A percentile compares a stretch with the other conserved stretches of the same genome.
phyloP scores from a whole-genome alignment of 2,329 filamentous ascomycete species.

The Apiospora aurea region DNA sequence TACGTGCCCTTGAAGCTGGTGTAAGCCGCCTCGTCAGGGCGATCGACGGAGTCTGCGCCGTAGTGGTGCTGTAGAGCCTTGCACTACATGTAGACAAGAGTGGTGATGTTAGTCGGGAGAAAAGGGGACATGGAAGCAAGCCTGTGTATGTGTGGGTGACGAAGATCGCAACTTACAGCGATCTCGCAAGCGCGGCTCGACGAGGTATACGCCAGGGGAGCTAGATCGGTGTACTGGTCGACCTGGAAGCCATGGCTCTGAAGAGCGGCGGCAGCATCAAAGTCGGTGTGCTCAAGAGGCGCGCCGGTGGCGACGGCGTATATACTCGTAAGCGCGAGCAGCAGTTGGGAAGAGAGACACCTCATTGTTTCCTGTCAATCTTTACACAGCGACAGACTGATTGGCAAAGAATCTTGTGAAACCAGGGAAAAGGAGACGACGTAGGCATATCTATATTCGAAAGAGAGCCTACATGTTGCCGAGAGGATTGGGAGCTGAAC shows the following conservation, averaged over 20 bases:
- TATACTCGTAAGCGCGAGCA: background rate
- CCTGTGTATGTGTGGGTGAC: background rate
- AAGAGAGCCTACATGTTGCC: background rate
- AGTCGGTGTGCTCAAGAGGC: background rate
- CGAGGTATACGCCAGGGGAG: background rate
- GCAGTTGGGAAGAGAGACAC: background rate
- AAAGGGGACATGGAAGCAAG: no score
- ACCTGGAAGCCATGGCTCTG: background rate
- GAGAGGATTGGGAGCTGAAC: background rate
- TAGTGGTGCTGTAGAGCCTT: background rate
- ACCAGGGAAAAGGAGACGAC: background rate
- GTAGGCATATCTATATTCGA: background rate
- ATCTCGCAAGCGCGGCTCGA: slow-evolving; percentile 5
- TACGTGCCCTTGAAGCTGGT: background rate
- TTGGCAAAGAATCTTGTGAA: background rate
- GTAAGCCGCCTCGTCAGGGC: background rate
- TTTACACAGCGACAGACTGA: background rate
- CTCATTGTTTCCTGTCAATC: background rate
- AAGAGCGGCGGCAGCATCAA: background rate
- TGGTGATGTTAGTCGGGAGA: background rate
- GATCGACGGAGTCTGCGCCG: background rate
- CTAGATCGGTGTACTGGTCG: background rate
- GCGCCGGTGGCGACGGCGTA: background rate
- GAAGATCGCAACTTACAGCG: background rate
- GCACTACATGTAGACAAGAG: background rate